Evolutionary conservation across 1,284 basidiomycete species (phyloP).

Genomic region (Puccinia triticina): DNA sequence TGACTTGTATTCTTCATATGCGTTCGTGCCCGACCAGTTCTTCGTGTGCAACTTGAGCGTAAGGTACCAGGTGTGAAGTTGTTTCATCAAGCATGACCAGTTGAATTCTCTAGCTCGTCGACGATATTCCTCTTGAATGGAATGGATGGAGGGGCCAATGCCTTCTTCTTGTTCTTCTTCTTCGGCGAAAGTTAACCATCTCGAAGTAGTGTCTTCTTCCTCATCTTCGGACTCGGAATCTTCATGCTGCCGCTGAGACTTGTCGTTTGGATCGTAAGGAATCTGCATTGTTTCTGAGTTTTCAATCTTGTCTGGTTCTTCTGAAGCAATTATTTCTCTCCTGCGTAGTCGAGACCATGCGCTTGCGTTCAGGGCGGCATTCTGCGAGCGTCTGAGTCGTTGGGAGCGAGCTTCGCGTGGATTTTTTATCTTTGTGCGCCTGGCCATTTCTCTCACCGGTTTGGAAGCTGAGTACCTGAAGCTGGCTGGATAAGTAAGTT

Average conservation of each 20-base stretch:
- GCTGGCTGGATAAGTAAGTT: too few species aligned
- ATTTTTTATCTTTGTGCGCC: neutral
- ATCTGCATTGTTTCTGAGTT: neutral
- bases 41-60: neutral
- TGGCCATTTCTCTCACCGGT: neutral
- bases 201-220: neutral
- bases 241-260: neutral
- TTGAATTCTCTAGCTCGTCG: neutral
- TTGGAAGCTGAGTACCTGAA: too few species aligned
- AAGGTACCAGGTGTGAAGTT: neutral
- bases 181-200: neutral
- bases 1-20: neutral
- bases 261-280: neutral
- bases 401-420: neutral
- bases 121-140: too few species aligned
- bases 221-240: neutral
- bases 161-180: neutral
- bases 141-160: neutral
- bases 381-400: neutral
- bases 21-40: neutral
- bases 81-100: neutral
- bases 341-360: neutral
- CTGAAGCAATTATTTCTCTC: too few species aligned
- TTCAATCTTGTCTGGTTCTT: neutral
- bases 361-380: neutral